Evolutionary conservation across 306 rosid genomes (phyloP).

Genomic region (Inga oerstediana): DNA sequence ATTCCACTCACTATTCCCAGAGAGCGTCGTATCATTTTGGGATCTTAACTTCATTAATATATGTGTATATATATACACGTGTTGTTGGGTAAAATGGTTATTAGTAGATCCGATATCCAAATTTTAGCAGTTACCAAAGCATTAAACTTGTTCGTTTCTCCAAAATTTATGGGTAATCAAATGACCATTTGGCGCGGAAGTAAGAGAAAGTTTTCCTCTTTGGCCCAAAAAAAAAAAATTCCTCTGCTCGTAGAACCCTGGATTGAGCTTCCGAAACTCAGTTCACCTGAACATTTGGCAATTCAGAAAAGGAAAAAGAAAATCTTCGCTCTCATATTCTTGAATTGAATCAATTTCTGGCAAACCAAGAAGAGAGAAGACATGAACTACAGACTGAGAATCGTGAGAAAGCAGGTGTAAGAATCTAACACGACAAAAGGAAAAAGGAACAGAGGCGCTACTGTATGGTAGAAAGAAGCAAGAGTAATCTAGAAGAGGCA

Average conservation of each 20-base stretch:
- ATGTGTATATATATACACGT: no score
- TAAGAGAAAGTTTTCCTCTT: background rate
- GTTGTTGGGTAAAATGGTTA: no score
- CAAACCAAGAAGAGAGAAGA: background rate
- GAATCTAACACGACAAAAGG: background rate
- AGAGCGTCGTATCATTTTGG: constrained; percentile 5
- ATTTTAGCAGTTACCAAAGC: background rate
- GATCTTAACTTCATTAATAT: constrained; percentile 13
- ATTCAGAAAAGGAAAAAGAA: background rate
- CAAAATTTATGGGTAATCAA: background rate
- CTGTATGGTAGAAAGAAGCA: background rate
- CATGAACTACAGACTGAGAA: background rate
- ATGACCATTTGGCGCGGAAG: background rate
- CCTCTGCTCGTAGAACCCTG: background rate
- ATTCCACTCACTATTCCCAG: constrained; percentile 4
- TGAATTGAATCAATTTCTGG: background rate
- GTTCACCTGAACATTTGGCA: background rate
- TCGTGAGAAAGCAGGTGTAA: background rate
- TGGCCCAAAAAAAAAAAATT: background rate
- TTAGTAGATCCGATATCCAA: no score
- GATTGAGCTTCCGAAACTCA: background rate
- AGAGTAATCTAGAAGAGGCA: constrained; percentile 47
- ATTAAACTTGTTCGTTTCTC: background rate
- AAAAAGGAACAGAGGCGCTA: background rate
- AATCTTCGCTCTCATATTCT: background rate